Evolutionary conservation across 176 grass and related monocot genomes (phyloP), one percentile per base, ranked within the genome.

Genomic region (Aegilops bicornis): DNA sequence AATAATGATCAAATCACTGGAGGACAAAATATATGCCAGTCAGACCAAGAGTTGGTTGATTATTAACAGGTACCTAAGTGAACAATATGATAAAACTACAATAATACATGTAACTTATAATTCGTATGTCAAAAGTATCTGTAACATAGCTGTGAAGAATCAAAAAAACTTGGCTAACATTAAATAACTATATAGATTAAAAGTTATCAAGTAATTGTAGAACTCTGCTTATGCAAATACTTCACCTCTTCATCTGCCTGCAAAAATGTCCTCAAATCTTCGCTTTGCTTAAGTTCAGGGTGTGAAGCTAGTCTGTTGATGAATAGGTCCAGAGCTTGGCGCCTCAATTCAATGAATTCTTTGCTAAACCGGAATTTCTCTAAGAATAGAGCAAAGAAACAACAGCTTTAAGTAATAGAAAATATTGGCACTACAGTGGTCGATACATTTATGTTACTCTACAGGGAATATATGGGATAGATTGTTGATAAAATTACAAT

Each of bases 181-280:
- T 74, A 66, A 58, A 76, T 12, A 10, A 48, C 23, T 48, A 45
- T 45, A 71, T 27, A 62, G 23, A 87, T 52, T 10, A 42, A 79
- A 61, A 63, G 24, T 7, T 12, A 77, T 72, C 3, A 65, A 36
- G 32, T 32, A 79, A 79, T 35, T 12, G 9, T 54, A 80, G 8
- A 6, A 69, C 19, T 23, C 13, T 59, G 22, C 66, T 65, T 14
- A 30, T 64, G 62, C 56, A 75, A 60, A 87, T 79, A 71, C 25
- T 79, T 81, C 90, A 99, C 97, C 97, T 99, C 97, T 91, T 99
- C 97, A 83, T 99, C 94, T 85, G 93, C 97, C 82, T 93, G 94
- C 45, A 99, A 84, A 90, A 99, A 99, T 87, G 79, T 87, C 77
- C 83, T 96, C 65, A 99, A 93, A 74, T 94, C 97, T 69, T 94